Evolutionary conservation across 2,329 filamentous ascomycete species (phyloP), one percentile per base, ranked within the genome.

Genomic region (Penicillium sp.): DNA sequence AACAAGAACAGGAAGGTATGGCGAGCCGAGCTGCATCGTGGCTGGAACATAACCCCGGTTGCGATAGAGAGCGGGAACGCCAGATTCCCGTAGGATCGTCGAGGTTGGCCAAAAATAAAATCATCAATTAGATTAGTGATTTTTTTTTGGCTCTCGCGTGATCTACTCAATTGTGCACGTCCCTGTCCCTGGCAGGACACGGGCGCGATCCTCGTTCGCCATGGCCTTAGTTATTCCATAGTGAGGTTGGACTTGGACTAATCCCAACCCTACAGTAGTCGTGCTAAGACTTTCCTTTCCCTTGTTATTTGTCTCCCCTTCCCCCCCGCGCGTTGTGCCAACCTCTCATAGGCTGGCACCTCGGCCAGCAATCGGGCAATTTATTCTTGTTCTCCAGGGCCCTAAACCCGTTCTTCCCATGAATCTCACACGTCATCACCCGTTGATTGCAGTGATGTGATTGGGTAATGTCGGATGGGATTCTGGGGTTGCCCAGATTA

Each of bases 161-260:
- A 65, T 66, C 55, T 63, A 29, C 50, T 58, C 37, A 29, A 21
- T 19, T 52, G 52, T 55, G 58, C 64, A 67, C 59, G 57, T 64
- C 59, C 58, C 47, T 37, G 64, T 66, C 50, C 62, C 64, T 66
- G 59, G 56, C 61, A 64, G 61, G 39, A 35, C 39, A 42, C 39
- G 39, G 39, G 39, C 39, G 39, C 19, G 39, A 22, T 42, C 19
- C 39, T 42, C 39, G 39, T 42, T 22, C 39, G 11, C 39, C 39
- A 22, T 22, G 19, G 10, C 39, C n/a, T 42, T 14, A 42, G 19
- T 14, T 22, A 19, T 42, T 35, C 46, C 46, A 29, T 22, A 49
- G 26, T 49, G 19, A 42, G 7, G n/a, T 39, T 39, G 35, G 35
- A 19, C 16, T 19, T 39, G 35, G 35, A 19, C 16, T 39, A 39